A percentile compares a stretch with the other conserved stretches of the same genome.
Conservation (phyloP, 352 stramenopile species). For the Pseudoperonospora humuli region DNA sequence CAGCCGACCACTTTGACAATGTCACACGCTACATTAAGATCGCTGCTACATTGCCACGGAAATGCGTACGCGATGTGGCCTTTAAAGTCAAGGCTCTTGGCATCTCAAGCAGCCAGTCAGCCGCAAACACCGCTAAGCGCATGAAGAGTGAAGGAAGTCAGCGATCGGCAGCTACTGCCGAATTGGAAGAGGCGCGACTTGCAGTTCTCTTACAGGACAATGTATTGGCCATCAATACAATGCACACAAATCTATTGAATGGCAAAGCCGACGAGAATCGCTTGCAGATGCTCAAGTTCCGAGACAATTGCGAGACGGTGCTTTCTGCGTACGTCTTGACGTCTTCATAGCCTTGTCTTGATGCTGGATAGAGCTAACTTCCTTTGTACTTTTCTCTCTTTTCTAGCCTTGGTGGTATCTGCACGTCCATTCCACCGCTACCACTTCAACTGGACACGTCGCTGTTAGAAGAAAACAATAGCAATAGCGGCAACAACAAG, state of each 20-base stretch:
- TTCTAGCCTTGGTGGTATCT: slow-evolving; percentile 46
- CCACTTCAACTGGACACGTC: slow-evolving; percentile 64
- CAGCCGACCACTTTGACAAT: slow-evolving; percentile 55
- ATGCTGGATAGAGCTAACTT: neutral
- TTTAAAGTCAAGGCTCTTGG: slow-evolving; percentile 49
- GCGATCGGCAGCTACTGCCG: slow-evolving; percentile 5
- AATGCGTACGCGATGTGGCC: slow-evolving; percentile 69
- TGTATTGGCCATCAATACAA: slow-evolving; percentile 46
- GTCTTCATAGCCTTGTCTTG: slow-evolving; percentile 11
- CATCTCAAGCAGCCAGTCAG: slow-evolving; percentile 14
- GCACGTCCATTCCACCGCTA: slow-evolving; percentile 53
- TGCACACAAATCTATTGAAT: slow-evolving; percentile 60
- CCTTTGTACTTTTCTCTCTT: neutral
- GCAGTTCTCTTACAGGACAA: slow-evolving; percentile 62
- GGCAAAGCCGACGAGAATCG: slow-evolving; percentile 47
- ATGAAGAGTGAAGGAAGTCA: slow-evolving; percentile 44
- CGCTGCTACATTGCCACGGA: slow-evolving; percentile 51
- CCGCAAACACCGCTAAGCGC: slow-evolving; percentile 36
- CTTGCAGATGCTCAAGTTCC: slow-evolving; percentile 56
- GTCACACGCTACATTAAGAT: slow-evolving; percentile 84
- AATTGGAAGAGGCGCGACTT: slow-evolving; percentile 43
- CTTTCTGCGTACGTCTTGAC: slow-evolving; percentile 54
- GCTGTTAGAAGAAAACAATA: slow-evolving; percentile 31
- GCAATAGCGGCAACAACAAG: slow-evolving; percentile 6
- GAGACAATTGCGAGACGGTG: slow-evolving; percentile 54